phyloP scores from a whole-genome alignment of 2,329 filamentous ascomycete genomes.

The Thermochaetoides dissita region DNA sequence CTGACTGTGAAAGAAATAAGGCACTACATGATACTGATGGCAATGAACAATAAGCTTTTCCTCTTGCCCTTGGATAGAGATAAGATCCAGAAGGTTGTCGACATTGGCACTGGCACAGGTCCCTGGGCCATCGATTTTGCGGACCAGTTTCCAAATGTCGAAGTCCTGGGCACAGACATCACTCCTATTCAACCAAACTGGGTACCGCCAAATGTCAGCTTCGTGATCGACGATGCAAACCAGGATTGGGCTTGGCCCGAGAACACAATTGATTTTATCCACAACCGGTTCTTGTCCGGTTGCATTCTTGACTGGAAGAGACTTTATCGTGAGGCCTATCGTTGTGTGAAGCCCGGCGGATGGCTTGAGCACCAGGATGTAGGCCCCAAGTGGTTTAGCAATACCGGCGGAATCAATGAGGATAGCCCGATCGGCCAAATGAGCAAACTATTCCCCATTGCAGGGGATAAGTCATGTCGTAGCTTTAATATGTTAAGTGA shows the following conservation, averaged over 20 bases:
- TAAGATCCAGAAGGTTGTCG: too few species aligned
- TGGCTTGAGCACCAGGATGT: conserved; percentile 12
- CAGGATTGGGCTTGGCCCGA: conserved; percentile 14
- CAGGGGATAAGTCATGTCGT: conserved; percentile 5
- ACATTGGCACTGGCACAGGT: conserved; percentile 30
- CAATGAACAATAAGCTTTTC: too few species aligned
- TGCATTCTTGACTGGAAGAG: conserved; percentile 21
- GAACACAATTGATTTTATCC: conserved; percentile 19
- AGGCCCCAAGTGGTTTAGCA: conserved; percentile 18
- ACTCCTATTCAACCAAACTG: conserved; percentile 21
- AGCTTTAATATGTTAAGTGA: too few species aligned
- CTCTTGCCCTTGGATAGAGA: too few species aligned
- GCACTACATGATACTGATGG: too few species aligned
- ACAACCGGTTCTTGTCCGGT: conserved; percentile 20
- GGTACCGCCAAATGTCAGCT: conserved; percentile 23
- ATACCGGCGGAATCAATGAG: conserved; percentile 30
- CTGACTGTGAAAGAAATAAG: too few species aligned
- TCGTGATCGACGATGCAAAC: conserved; percentile 25
- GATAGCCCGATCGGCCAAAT: conserved; percentile 9
- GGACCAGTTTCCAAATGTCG: conserved; percentile 17
- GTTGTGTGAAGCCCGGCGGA: conserved; percentile 12
- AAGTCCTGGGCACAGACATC: conserved; percentile 20
- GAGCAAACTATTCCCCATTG: conserved; percentile 7
- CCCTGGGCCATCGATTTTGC: conserved; percentile 30
- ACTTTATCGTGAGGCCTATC: conserved; percentile 12